phyloP scores from a whole-genome alignment of 2,329 filamentous ascomycete species.

The Aaosphaeria pasadenensis region DNA sequence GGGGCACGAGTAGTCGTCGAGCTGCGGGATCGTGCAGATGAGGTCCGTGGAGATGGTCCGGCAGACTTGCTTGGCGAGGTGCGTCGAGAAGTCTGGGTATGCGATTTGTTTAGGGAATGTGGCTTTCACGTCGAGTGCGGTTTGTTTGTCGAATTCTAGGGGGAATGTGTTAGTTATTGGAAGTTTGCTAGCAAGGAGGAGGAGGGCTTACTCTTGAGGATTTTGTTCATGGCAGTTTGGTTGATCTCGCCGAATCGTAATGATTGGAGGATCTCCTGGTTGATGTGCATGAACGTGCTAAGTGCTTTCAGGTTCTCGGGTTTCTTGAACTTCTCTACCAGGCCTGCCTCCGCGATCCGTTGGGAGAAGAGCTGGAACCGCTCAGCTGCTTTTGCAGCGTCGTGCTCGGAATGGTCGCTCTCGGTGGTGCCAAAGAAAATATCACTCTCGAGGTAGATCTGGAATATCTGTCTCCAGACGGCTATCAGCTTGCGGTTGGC shows the following conservation, averaged over 20 bases:
- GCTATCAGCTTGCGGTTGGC: slow-evolving; percentile 64
- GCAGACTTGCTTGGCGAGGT: slow-evolving; percentile 72
- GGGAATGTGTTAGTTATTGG: background rate
- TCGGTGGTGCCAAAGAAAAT: slow-evolving; percentile 82
- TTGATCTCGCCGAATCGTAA: slow-evolving; percentile 86
- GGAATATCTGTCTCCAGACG: slow-evolving; percentile 77
- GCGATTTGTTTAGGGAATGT: slow-evolving; percentile 60
- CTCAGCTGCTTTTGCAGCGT: slow-evolving; percentile 62
- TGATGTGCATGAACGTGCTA: slow-evolving; percentile 67
- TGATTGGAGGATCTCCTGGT: slow-evolving; percentile 72
- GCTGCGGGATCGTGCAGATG: slow-evolving; percentile 69
- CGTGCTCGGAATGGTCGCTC: slow-evolving; percentile 64
- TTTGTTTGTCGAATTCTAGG: slow-evolving; percentile 84
- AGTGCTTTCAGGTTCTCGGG: slow-evolving; percentile 64
- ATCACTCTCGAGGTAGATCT: slow-evolving; percentile 74
- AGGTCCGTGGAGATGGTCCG: slow-evolving; percentile 71
- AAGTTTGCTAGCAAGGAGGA: background rate
- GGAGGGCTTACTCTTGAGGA: slow-evolving; percentile 66
- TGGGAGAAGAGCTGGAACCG: slow-evolving; percentile 70
- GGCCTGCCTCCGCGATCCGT: slow-evolving; percentile 59
- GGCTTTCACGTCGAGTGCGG: slow-evolving; percentile 65
- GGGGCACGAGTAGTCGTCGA: slow-evolving; percentile 82
- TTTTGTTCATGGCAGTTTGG: slow-evolving; percentile 72
- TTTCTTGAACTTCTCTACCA: slow-evolving; percentile 62
- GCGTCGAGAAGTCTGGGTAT: slow-evolving; percentile 57